These are phyloP conservation scores for Neoboletus subvelutipes DNA, from an alignment of 768 basidiomycete species.

Conservation along the genomic window DNA sequence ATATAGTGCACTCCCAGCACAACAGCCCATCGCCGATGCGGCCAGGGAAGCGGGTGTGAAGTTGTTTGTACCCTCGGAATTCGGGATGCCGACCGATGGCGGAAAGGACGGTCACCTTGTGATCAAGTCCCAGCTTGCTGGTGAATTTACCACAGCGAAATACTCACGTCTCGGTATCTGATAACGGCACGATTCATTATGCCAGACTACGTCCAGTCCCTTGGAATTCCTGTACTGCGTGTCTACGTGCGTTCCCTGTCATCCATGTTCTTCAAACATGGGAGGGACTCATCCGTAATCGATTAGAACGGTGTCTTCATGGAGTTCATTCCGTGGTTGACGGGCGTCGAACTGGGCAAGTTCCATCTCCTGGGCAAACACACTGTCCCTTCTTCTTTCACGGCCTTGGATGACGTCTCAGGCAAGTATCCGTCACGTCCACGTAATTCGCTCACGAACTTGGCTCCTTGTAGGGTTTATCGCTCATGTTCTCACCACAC, in stretches of 20 bases:
- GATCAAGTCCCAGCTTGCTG: conserved; percentile 31
- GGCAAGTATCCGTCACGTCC: conserved; percentile 20
- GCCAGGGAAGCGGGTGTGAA: conserved; percentile 38
- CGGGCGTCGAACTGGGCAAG: conserved; percentile 28
- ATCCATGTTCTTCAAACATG: not conserved
- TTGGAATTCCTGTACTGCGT: conserved; percentile 31
- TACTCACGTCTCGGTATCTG: not conserved
- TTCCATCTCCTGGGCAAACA: conserved; percentile 36
- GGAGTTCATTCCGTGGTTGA: conserved; percentile 32
- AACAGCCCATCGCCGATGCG: conserved; percentile 34
- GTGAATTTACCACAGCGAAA: conserved; percentile 11
- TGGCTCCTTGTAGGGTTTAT: conserved; percentile 31
- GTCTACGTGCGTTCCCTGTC: conserved; percentile 30
- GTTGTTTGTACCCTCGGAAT: conserved; percentile 41
- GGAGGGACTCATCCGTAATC: not conserved
- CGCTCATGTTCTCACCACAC: conserved; percentile 34
- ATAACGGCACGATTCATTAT: not conserved
- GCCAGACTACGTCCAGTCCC: conserved; percentile 30
- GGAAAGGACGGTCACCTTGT: conserved; percentile 25
- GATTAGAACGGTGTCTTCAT: conserved; percentile 35
- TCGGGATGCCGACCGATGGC: conserved; percentile 36
- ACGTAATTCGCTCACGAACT: conserved; percentile 1
- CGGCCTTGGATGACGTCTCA: conserved; percentile 34
- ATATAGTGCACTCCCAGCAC: conserved; percentile 25
- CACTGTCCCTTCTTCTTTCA: conserved; percentile 30